Evolutionary conservation across 345 rosid genomes (phyloP).

Genomic region (Gossypium ekmanianum): DNA sequence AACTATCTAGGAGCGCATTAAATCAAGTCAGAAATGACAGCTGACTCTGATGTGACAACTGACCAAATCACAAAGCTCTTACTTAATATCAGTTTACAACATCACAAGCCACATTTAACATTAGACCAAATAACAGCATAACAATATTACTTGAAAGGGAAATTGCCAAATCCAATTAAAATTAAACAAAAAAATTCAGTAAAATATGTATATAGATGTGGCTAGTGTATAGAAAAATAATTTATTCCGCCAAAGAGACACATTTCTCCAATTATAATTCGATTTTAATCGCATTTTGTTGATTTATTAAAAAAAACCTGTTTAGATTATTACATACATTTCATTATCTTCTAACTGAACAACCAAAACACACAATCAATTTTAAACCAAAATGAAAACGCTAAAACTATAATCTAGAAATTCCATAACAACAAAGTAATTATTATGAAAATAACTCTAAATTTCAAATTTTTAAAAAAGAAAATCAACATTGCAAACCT

Average conservation of each 20-base stretch:
- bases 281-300: neutral
- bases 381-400: neutral
- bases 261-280: neutral
- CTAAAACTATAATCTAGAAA: neutral
- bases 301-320: neutral
- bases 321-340: neutral
- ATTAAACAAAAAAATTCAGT: neutral
- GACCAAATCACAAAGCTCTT: neutral
- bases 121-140: neutral
- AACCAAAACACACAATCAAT: neutral
- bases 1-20: neutral
- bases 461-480: neutral
- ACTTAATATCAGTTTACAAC: neutral
- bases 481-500: neutral
- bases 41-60: neutral
- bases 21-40: neutral
- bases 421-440: neutral
- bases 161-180: neutral
- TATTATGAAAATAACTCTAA: neutral
- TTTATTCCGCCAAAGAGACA: neutral
- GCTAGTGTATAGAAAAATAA: neutral
- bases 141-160: neutral
- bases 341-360: neutral
- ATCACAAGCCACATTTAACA: neutral
- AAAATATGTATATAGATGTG: too few species aligned